Percentiles rank a stretch among this genome's conserved stretches.
Conservation (phyloP, 2,329 filamentous ascomycete species). For the Fusarium tanahbumbuense region DNA sequence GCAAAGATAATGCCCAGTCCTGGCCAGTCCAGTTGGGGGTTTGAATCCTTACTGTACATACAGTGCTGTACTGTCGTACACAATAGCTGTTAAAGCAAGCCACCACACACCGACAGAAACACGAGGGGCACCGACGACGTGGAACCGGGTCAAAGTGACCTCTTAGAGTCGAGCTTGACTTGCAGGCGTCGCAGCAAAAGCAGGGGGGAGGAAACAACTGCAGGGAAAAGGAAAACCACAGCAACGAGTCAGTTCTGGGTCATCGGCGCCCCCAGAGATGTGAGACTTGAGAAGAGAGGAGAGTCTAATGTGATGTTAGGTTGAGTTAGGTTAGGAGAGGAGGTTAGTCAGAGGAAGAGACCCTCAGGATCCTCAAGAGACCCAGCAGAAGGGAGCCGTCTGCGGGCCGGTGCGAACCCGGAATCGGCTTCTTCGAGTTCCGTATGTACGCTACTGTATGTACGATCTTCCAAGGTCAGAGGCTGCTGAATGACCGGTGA, state of each 20-base stretch:
- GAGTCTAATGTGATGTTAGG: background rate
- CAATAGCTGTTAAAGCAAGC: slow-evolving; percentile 20
- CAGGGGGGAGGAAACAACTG: slow-evolving; percentile 6
- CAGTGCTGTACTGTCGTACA: background rate
- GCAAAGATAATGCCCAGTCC: background rate
- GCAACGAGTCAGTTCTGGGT: slow-evolving; percentile 39
- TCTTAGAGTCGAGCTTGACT: slow-evolving; percentile 23
- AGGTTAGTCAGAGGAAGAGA: background rate
- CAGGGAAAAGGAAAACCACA: slow-evolving; percentile 27
- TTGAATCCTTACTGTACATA: background rate
- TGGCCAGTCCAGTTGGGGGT: background rate
- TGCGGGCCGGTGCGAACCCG: slow-evolving; percentile 43
- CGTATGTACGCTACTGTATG: slow-evolving; percentile 19
- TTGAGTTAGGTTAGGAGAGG: background rate
- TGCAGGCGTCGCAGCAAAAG: background rate
- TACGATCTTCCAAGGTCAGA: background rate
- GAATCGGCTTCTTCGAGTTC: slow-evolving; percentile 39
- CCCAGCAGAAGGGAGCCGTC: slow-evolving; percentile 3
- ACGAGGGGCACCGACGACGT: slow-evolving; percentile 47
- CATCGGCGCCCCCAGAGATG: slow-evolving; percentile 1
- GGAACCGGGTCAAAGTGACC: slow-evolving; percentile 47
- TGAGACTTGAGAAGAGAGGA: background rate
- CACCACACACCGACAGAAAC: slow-evolving; percentile 35
- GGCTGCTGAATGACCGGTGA: background rate
- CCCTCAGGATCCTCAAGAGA: slow-evolving; percentile 1